These are phyloP conservation scores for Penicillium angulare DNA, from an alignment of 495 filamentous ascomycete genomes.

Conservation along the genomic window DNA sequence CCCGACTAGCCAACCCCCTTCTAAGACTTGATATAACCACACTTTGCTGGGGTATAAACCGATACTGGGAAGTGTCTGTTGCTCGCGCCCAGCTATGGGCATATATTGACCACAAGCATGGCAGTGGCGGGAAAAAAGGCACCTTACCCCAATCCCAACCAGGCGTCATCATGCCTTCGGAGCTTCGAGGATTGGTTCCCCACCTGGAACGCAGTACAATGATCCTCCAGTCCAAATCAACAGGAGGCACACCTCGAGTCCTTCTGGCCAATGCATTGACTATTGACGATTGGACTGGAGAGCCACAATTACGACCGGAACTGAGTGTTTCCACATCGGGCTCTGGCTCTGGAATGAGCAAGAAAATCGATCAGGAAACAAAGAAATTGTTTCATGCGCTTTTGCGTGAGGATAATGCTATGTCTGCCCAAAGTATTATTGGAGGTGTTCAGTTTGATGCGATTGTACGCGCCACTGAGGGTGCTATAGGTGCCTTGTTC, in stretches of 20 bases:
- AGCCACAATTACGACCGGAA: conserved; percentile 35
- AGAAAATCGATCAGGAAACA: conserved; percentile 36
- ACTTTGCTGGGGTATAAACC: conserved; percentile 43
- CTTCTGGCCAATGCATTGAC: conserved; percentile 34
- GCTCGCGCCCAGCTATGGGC: conserved; percentile 41
- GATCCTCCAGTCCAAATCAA: conserved; percentile 29
- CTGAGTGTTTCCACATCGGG: conserved; percentile 31
- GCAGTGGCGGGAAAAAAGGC: neutral
- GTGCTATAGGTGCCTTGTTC: conserved; percentile 35
- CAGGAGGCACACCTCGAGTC: conserved; percentile 14
- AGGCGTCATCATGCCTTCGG: conserved; percentile 17
- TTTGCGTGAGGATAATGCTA: conserved; percentile 24
- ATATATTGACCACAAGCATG: conserved; percentile 29
- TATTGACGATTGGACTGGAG: conserved; percentile 43
- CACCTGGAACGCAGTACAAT: conserved; percentile 43
- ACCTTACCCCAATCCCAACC: neutral
- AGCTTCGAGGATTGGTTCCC: conserved; percentile 32
- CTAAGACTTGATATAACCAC: conserved; percentile 41
- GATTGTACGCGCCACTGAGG: conserved; percentile 36
- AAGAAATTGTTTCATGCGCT: conserved; percentile 42
- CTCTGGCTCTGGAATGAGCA: conserved; percentile 11
- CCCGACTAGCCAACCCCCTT: conserved; percentile 35
- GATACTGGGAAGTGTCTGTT: conserved; percentile 43
- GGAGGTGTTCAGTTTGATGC: conserved; percentile 22
- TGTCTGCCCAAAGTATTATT: conserved; percentile 4